Evolutionary conservation across 2,329 filamentous ascomycete genomes (phyloP).

Genomic region (Volutella citrinella): DNA sequence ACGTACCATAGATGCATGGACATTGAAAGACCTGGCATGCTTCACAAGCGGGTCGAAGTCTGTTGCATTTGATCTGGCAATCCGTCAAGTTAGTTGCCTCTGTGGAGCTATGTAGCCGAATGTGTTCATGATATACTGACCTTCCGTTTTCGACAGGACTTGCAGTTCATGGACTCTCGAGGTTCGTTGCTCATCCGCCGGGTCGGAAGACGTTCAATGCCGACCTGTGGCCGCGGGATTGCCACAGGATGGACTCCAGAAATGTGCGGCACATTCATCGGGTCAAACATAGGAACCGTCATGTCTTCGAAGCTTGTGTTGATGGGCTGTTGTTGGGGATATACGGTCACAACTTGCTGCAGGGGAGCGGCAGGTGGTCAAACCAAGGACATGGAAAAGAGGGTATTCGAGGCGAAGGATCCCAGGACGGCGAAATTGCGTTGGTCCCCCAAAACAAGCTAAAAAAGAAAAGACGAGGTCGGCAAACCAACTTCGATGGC

Average conservation of each 20-base stretch:
- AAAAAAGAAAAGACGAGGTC: no score
- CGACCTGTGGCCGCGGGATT: constrained; percentile 74
- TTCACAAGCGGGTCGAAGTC: constrained; percentile 79
- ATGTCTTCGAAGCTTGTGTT: no score
- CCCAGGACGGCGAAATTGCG: no score
- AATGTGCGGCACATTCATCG: constrained; percentile 41
- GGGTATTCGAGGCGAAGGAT: no score
- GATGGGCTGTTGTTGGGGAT: no score
- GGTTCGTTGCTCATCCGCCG: constrained; percentile 71
- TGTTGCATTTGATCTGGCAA: constrained; percentile 83
- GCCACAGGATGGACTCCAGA: constrained; percentile 45
- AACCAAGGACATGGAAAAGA: no score
- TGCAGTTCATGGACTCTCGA: constrained; percentile 92
- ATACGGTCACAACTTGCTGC: no score
- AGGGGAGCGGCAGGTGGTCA: no score
- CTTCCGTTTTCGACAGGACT: constrained; percentile 90
- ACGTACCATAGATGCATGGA: constrained; percentile 80
- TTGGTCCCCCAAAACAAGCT: no score
- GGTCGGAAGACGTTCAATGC: constrained; percentile 74
- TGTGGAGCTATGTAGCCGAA: no score
- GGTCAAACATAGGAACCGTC: constrained; percentile 38
- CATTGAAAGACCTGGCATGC: constrained; percentile 88
- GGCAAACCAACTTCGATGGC: no score
- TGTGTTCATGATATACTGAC: constrained; percentile 48
- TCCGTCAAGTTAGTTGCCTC: no score